Percentiles rank a stretch among this genome's conserved stretches.
Evolutionary conservation across 768 basidiomycete genomes (phyloP).

Genomic region (Zangia roseola): DNA sequence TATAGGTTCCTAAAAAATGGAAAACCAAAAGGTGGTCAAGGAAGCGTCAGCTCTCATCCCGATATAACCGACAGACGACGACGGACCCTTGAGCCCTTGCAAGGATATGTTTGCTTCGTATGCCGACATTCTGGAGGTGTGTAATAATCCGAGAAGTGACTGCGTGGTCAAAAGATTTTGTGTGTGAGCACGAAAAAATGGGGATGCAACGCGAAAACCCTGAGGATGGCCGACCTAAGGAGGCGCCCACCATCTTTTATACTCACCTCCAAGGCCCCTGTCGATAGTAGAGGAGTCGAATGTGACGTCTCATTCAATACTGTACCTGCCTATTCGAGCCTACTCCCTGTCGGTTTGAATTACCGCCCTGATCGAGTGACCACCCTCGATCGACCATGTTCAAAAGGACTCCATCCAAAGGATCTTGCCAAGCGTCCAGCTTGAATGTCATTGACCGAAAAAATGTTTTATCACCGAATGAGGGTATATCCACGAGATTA

Average conservation of each 20-base stretch:
- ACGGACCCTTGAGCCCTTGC: conserved; percentile 30
- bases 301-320: conserved; percentile 4
- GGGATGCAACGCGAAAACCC: too few relatives aligned
- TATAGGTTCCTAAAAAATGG: conserved; percentile 46
- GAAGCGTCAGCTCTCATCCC: too few relatives aligned
- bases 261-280: conserved; percentile 12
- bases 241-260: conserved; percentile 10
- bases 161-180: not conserved
- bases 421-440: conserved; percentile 5
- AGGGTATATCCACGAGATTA: conserved; percentile 20
- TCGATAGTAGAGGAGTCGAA: conserved; percentile 1
- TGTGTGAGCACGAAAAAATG: not conserved
- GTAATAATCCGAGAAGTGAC: conserved; percentile 5
- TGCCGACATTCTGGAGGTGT: conserved; percentile 6
- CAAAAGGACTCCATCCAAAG: not conserved
- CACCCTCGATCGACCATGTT: conserved; percentile 4
- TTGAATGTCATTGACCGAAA: conserved; percentile 8
- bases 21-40: too few relatives aligned
- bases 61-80: not conserved
- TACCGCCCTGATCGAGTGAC: conserved; percentile 16
- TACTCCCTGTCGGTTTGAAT: not conserved
- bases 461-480: not conserved
- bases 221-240: too few relatives aligned
- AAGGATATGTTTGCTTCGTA: conserved; percentile 2
- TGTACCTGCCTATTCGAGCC: conserved; percentile 5